A percentile compares a stretch with the other conserved stretches of the same genome.
Conservation (phyloP, 768 basidiomycete genomes). For the Tylopilus sp. region DNA sequence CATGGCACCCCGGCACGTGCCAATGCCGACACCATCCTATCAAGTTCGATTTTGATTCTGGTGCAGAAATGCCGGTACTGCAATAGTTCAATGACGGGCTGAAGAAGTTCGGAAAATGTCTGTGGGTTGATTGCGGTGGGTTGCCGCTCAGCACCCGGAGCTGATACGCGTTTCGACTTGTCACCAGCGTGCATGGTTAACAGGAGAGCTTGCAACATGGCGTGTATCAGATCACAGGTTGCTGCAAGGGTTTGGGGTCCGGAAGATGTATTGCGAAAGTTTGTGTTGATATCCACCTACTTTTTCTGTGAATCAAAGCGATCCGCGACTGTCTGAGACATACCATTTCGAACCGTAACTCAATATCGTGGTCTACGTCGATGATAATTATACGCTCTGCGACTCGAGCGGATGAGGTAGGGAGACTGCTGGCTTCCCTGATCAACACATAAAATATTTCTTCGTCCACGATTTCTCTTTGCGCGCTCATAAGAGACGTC, state of each 20-base stretch:
- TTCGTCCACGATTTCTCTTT: constrained; percentile 73
- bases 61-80: constrained; percentile 77
- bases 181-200: constrained; percentile 53
- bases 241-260: constrained; percentile 22
- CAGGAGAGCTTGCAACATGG: constrained; percentile 59
- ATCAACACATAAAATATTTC: constrained; percentile 77
- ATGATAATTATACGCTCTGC: constrained; percentile 75
- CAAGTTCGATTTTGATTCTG: constrained; percentile 56
- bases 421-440: constrained; percentile 70
- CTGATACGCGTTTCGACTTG: constrained; percentile 40
- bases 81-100: constrained; percentile 72
- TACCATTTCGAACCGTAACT: constrained; percentile 74
- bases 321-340: constrained; percentile 18
- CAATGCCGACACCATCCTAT: constrained; percentile 47
- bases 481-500: constrained; percentile 51
- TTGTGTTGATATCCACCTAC: constrained; percentile 35
- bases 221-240: constrained; percentile 68
- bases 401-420: constrained; percentile 73
- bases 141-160: constrained; percentile 27
- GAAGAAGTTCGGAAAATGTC: constrained; percentile 52
- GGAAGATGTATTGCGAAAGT: constrained; percentile 8
- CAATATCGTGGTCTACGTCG: constrained; percentile 68
- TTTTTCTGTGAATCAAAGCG: constrained; percentile 4
- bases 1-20: constrained; percentile 51
- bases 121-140: constrained; percentile 9